These are phyloP conservation scores for Capsicum rhomboideum DNA, from an alignment of 257 asterid species.

Conservation along the genomic window DNA sequence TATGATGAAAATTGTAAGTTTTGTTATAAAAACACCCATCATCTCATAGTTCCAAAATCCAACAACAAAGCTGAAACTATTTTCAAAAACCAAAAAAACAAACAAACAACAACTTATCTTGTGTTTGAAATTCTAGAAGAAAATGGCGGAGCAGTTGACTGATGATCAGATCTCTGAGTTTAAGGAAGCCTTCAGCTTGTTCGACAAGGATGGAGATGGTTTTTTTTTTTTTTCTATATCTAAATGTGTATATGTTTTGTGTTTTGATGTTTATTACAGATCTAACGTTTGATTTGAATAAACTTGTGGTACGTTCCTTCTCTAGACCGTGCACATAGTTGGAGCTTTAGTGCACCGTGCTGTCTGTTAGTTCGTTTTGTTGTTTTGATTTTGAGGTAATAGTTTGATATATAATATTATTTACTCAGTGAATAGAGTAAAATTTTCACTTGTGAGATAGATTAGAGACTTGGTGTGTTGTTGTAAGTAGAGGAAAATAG, in stretches of 20 bases:
- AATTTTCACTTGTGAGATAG: too few species aligned
- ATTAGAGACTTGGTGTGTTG: too few species aligned
- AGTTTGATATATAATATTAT: not conserved
- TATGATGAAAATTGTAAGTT: not conserved
- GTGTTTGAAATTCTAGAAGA: not conserved
- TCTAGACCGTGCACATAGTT: too few species aligned
- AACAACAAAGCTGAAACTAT: not conserved
- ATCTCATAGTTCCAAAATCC: not conserved
- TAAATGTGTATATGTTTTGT: not conserved
- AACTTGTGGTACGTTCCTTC: too few species aligned
- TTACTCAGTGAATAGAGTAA: too few species aligned
- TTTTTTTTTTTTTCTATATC: too few species aligned
- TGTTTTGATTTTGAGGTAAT: not conserved
- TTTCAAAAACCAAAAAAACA: too few species aligned
- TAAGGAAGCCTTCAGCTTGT: constrained; percentile 50
- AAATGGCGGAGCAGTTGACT: constrained; percentile 49
- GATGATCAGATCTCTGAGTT: constrained; percentile 58
- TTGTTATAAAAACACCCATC: not conserved
- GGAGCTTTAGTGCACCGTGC: too few species aligned
- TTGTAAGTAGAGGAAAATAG: not conserved
- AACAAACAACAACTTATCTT: too few species aligned
- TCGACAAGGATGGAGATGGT: constrained; percentile 59
- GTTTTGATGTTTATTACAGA: not conserved
- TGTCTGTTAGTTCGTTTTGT: not conserved
- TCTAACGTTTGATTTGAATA: not conserved